Evolutionary conservation across 208 protist species (phyloP).

Genomic region (Leishmania arabica): DNA sequence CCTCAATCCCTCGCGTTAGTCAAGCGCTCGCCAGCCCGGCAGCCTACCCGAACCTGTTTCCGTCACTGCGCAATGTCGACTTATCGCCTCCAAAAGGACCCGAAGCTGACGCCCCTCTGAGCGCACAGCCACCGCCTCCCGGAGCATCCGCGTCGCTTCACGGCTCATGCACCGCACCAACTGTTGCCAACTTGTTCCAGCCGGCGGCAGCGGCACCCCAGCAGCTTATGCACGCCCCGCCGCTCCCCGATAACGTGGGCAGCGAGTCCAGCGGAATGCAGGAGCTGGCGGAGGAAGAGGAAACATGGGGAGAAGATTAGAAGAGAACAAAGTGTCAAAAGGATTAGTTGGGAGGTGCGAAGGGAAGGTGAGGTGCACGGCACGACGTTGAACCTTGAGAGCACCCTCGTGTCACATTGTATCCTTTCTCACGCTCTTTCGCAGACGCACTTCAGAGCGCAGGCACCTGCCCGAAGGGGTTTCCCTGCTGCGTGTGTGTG

Average conservation of each 20-base stretch:
- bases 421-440: background rate
- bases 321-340: background rate
- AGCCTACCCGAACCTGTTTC: conserved; percentile 97
- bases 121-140: background rate
- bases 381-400: background rate
- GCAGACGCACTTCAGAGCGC: background rate
- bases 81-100: background rate
- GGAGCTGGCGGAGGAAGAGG: conserved; percentile 13
- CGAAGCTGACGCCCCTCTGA: background rate
- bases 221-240: background rate
- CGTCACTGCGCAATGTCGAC: conserved; percentile 28
- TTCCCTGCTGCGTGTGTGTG: background rate
- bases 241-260: background rate
- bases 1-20: conserved; percentile 63
- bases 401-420: background rate
- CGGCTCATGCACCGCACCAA: background rate
- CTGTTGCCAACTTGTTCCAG: background rate
- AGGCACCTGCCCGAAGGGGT: background rate
- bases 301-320: conserved; percentile 8
- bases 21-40: conserved; percentile 93
- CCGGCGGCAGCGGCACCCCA: background rate
- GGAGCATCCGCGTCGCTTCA: background rate
- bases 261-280: conserved; percentile 8
- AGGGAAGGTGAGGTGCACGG: background rate
- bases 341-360: background rate